These are phyloP conservation scores for Cercospora sojina DNA, from an alignment of 2,329 filamentous ascomycete species.

Conservation along the genomic window DNA sequence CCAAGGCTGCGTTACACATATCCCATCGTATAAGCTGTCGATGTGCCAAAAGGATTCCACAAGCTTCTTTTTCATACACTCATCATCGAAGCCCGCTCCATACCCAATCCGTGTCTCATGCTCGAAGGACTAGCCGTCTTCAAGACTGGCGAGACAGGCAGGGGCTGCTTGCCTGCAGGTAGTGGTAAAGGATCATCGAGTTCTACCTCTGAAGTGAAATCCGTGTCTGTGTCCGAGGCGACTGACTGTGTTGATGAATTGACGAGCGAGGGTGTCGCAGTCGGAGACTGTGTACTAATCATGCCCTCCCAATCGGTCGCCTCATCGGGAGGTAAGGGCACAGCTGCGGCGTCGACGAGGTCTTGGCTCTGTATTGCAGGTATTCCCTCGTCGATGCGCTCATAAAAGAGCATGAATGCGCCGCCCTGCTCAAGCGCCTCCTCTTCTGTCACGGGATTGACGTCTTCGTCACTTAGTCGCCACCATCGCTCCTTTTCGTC, in stretches of 20 bases:
- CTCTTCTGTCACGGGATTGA: constrained; percentile 70
- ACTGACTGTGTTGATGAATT: constrained; percentile 24
- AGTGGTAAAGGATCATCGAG: background rate
- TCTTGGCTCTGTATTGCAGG: background rate
- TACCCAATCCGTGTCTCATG: constrained; percentile 1
- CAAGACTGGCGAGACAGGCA: constrained; percentile 8
- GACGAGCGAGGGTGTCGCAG: constrained; percentile 22
- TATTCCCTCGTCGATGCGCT: constrained; percentile 48
- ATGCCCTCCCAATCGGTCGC: constrained; percentile 22
- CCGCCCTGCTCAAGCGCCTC: constrained; percentile 72
- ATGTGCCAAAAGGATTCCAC: background rate
- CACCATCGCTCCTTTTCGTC: constrained; percentile 68
- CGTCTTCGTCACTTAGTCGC: constrained; percentile 85
- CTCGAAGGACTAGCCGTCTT: constrained; percentile 10
- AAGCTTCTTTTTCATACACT: constrained; percentile 3
- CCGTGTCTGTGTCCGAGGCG: constrained; percentile 23
- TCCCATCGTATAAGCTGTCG: background rate
- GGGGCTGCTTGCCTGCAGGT: background rate
- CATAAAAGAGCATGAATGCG: constrained; percentile 98
- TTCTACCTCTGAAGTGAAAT: constrained; percentile 6
- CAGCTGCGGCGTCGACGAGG: constrained; percentile 16
- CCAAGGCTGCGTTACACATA: background rate
- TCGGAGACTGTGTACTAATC: constrained; percentile 8
- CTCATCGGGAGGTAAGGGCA: constrained; percentile 24
- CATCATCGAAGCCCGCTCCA: constrained; percentile 12